A percentile compares a stretch with the other conserved stretches of the same genome.
phyloP scores from a whole-genome alignment of 2,329 filamentous ascomycete genomes.

The Colletotrichum trifolii region DNA sequence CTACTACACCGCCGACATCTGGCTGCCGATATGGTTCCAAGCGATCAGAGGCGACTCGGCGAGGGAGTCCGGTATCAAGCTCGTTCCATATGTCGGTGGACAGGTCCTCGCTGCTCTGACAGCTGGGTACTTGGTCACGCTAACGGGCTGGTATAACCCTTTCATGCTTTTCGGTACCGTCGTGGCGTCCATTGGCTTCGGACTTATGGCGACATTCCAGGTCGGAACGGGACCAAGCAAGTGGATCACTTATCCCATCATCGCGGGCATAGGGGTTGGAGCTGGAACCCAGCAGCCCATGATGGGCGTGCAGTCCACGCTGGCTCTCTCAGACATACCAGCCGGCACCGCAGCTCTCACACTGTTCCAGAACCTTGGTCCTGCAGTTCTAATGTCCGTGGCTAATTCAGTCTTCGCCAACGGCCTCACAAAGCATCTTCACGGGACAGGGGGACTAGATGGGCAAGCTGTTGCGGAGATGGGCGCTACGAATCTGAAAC shows the following conservation, averaged over 20 bases:
- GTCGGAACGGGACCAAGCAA: constrained; percentile 5
- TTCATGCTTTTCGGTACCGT: constrained; percentile 47
- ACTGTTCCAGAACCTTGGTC: constrained; percentile 30
- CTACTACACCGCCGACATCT: constrained; percentile 48
- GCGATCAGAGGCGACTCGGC: constrained; percentile 47
- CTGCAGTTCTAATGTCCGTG: constrained; percentile 31
- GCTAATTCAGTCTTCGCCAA: constrained; percentile 34
- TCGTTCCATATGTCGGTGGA: constrained; percentile 45
- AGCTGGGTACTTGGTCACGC: constrained; percentile 42
- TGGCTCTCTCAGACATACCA: constrained; percentile 32
- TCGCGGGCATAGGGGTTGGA: constrained; percentile 43
- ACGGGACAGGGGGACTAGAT: constrained; percentile 37
- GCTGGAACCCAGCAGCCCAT: constrained; percentile 42
- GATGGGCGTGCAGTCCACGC: constrained; percentile 42
- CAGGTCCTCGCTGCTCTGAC: constrained; percentile 42
- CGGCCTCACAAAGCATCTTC: constrained; percentile 43
- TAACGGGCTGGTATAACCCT: constrained; percentile 49
- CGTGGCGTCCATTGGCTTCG: constrained; percentile 42
- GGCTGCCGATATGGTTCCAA: constrained; percentile 49
- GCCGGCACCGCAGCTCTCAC: constrained; percentile 32
- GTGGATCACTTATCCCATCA: constrained; percentile 41
- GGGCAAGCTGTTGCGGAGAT: constrained; percentile 49
- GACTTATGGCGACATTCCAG: constrained; percentile 25
- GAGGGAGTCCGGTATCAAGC: constrained; percentile 46
- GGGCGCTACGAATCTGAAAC: constrained; percentile 67